Evolutionary conservation across 2,329 filamentous ascomycete species (phyloP).

Genomic region (Aspergillus phoenicis): DNA sequence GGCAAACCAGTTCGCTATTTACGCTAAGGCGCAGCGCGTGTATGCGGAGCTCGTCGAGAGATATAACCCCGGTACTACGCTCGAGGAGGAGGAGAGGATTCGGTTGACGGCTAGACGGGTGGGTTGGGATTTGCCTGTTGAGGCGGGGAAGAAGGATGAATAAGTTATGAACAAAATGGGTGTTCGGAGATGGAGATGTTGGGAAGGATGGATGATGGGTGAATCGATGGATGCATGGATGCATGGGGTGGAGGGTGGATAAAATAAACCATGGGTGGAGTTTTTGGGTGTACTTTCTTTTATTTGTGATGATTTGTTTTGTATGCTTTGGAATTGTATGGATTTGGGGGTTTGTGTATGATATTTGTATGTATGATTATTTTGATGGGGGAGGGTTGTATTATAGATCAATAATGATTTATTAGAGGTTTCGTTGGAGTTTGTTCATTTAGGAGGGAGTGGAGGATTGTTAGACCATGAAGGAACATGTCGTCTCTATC

Average conservation of each 20-base stretch:
- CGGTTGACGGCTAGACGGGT: constrained; percentile 82
- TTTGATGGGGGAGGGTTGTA: background rate
- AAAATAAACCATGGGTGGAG: background rate
- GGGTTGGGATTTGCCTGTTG: constrained; percentile 81
- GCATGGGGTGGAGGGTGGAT: background rate
- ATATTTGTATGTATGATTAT: background rate
- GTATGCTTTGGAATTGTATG: background rate
- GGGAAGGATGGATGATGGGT: too few species aligned
- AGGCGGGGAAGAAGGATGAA: constrained; percentile 45
- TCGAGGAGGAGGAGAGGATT: constrained; percentile 82
- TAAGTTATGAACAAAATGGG: background rate
- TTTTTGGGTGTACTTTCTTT: background rate
- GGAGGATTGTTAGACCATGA: background rate
- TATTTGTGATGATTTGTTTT: background rate
- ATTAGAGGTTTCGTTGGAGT: background rate
- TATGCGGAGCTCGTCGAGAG: constrained; percentile 82
- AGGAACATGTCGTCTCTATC: too few species aligned
- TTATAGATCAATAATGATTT: background rate
- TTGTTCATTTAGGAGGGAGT: background rate
- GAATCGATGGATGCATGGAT: too few species aligned
- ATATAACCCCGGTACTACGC: constrained; percentile 90
- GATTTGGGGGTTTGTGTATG: background rate
- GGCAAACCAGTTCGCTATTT: constrained; percentile 77
- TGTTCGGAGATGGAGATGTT: too few species aligned
- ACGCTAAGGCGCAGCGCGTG: constrained; percentile 80